A percentile compares a stretch with the other conserved stretches of the same genome.
Evolutionary conservation across 2,329 filamentous ascomycete genomes (phyloP).

Genomic region (Mollisia scopiformis): DNA sequence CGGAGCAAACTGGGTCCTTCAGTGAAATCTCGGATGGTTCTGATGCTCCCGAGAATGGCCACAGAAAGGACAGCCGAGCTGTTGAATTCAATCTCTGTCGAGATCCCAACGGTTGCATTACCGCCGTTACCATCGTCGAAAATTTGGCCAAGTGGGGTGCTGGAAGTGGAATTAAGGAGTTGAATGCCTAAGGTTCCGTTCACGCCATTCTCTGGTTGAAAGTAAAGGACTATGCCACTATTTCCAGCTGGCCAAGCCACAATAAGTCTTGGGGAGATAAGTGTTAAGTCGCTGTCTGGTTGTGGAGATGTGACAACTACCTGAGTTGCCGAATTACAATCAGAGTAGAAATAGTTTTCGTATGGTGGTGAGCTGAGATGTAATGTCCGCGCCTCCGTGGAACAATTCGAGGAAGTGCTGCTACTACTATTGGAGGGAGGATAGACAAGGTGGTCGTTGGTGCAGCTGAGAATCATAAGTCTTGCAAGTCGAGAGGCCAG

Average conservation of each 20-base stretch:
- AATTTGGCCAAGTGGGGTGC: constrained; percentile 50
- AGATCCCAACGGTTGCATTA: constrained; percentile 54
- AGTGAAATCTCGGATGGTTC: constrained; percentile 64
- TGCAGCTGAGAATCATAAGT: constrained; percentile 13
- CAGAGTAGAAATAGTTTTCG: constrained; percentile 67
- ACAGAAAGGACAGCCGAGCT: constrained; percentile 56
- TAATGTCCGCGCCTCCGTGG: constrained; percentile 16
- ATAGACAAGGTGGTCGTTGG: constrained; percentile 31
- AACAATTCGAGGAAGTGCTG: constrained; percentile 8
- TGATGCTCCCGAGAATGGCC: constrained; percentile 62
- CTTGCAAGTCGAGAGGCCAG: neutral
- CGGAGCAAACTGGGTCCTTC: constrained; percentile 58
- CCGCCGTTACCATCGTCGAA: constrained; percentile 34
- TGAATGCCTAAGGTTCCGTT: constrained; percentile 57
- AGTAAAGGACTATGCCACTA: constrained; percentile 61
- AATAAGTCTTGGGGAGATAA: constrained; percentile 61
- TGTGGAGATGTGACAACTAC: constrained; percentile 63
- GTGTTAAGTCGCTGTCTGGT: constrained; percentile 52
- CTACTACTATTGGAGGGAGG: constrained; percentile 21
- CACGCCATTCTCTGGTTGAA: constrained; percentile 53
- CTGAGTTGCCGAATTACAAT: constrained; percentile 61
- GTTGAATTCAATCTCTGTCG: constrained; percentile 58
- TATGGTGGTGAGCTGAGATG: constrained; percentile 50
- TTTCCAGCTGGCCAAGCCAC: constrained; percentile 69
- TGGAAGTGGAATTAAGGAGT: constrained; percentile 52